Evolutionary conservation across 2,329 filamentous ascomycete genomes (phyloP).

Genomic region (Ceratocystis papillata): DNA sequence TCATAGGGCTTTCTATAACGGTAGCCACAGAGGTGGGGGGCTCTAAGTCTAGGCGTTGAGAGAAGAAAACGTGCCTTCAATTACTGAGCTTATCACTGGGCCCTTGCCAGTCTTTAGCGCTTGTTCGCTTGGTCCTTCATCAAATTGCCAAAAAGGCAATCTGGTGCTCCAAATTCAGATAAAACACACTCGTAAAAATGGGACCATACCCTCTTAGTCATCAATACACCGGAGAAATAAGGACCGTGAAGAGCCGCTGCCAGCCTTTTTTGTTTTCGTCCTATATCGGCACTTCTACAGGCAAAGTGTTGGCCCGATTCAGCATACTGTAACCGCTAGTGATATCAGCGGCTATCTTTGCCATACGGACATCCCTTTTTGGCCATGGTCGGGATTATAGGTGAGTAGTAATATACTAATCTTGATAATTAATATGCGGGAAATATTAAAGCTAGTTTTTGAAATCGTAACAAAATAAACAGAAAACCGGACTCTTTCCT

Average conservation of each 20-base stretch:
- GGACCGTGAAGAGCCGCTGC: slow-evolving; percentile 23
- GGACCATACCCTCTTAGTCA: slow-evolving; percentile 17
- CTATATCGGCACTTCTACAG: slow-evolving; percentile 20
- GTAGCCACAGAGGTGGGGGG: not conserved
- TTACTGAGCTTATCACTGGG: not conserved
- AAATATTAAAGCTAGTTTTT: not conserved
- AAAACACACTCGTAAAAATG: not conserved
- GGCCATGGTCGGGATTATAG: not conserved
- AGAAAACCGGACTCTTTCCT: too few relatives aligned
- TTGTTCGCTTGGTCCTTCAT: slow-evolving; percentile 23
- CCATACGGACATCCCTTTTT: not conserved
- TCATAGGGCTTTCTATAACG: not conserved
- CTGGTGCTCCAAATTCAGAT: slow-evolving; percentile 14
- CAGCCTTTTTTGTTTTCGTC: slow-evolving; percentile 23
- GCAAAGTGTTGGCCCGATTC: not conserved
- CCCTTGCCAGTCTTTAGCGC: not conserved
- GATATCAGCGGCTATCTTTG: slow-evolving; percentile 8
- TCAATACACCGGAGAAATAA: slow-evolving; percentile 21
- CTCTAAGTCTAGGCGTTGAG: not conserved
- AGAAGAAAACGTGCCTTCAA: not conserved
- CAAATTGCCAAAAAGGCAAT: slow-evolving; percentile 22
- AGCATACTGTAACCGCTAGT: slow-evolving; percentile 11
- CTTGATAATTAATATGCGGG: not conserved
- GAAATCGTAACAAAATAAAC: too few relatives aligned
- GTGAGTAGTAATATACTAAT: not conserved